A percentile compares a stretch with the other conserved stretches of the same genome.
phyloP scores from a whole-genome alignment of 169 alveolate species.

The Ichthyophthirius multifiliis region DNA sequence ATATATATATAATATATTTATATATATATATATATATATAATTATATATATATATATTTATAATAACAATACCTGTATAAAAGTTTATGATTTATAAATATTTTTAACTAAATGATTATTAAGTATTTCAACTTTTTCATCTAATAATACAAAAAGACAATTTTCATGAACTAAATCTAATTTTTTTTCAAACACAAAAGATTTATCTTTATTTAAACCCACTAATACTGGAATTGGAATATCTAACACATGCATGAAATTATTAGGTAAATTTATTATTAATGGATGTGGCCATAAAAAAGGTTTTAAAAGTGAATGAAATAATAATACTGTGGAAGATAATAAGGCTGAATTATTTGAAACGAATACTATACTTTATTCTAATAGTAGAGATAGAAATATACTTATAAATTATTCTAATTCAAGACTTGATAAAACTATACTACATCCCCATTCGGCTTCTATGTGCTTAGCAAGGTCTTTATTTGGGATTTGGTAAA shows the following conservation, averaged over 20 bases:
- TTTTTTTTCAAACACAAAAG: neutral
- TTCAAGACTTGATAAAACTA: constrained; percentile 5
- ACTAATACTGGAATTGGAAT: constrained; percentile 14
- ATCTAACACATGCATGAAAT: constrained; percentile 6
- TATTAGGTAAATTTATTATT: constrained; percentile 1
- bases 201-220: neutral
- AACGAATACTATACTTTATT: neutral
- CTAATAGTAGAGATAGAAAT: neutral
- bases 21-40: too few relatives aligned
- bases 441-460: constrained; percentile 15
- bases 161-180: neutral
- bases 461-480: constrained; percentile 8
- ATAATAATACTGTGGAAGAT: neutral
- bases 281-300: constrained; percentile 18
- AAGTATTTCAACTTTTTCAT: neutral
- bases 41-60: neutral
- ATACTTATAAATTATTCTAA: neutral
- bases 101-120: neutral
- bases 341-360: constrained; percentile 2
- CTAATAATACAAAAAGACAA: constrained; percentile 12
- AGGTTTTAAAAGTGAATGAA: constrained; percentile 14
- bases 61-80: neutral
- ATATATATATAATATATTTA: neutral
- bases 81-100: neutral
- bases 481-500: neutral